Conservation (phyloP, 192 early-diverging fungal genomes). For the Spizellomyces punctatus region DNA sequence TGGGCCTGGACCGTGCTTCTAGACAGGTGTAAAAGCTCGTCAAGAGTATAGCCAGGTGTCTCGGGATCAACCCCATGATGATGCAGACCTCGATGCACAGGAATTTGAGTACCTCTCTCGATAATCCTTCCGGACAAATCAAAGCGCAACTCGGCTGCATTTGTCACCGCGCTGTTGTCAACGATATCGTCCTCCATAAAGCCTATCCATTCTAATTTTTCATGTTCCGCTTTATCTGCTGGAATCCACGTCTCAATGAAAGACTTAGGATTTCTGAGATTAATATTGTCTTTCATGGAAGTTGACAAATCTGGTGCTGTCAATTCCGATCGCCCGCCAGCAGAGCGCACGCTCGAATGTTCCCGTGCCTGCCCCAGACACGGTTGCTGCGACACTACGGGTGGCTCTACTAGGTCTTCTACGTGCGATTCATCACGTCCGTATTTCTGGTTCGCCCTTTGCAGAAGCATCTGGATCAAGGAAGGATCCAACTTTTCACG, state of each 20-base stretch:
- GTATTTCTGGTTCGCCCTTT: slow-evolving; percentile 33
- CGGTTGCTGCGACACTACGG: not conserved
- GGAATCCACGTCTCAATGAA: slow-evolving; percentile 47
- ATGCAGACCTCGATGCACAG: slow-evolving; percentile 73
- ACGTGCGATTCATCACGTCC: not conserved
- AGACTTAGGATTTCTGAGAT: not conserved
- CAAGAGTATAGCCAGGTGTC: slow-evolving; percentile 82
- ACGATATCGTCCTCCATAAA: slow-evolving; percentile 30
- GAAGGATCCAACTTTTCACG: slow-evolving; percentile 61
- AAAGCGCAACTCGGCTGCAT: slow-evolving; percentile 67
- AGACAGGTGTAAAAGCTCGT: slow-evolving; percentile 78
- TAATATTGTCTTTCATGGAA: not conserved
- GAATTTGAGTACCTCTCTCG: slow-evolving; percentile 49
- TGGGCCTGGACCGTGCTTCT: slow-evolving; percentile 83
- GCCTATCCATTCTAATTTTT: slow-evolving; percentile 73
- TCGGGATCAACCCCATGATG: slow-evolving; percentile 89
- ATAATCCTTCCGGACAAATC: slow-evolving; percentile 78
- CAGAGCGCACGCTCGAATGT: not conserved
- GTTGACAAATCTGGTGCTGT: not conserved
- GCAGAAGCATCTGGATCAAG: slow-evolving; percentile 64
- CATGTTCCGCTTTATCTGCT: slow-evolving; percentile 54
- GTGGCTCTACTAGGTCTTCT: not conserved
- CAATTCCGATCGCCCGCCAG: not conserved
- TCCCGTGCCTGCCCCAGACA: too few species aligned
- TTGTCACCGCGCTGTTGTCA: slow-evolving; percentile 29